Conservation (phyloP, 2,329 filamentous ascomycete species). For the Talaromyces amestolkiae region DNA sequence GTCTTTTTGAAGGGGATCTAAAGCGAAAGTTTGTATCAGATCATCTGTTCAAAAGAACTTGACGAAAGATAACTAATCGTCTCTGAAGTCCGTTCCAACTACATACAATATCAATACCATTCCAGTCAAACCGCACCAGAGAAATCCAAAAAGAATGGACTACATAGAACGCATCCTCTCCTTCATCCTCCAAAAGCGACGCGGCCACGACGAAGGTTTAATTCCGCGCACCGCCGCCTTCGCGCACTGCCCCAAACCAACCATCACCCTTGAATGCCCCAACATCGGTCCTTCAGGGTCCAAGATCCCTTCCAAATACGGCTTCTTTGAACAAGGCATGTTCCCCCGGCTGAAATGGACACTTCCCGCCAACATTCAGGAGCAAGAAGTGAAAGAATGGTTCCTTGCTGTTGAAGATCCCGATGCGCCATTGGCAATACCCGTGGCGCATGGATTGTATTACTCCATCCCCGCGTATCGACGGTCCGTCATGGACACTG, state of each 20-base stretch:
- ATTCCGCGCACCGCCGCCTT: constrained; percentile 11
- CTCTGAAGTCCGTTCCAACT: neutral
- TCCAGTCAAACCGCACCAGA: too few relatives aligned
- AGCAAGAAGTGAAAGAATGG: constrained; percentile 14
- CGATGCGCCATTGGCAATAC: constrained; percentile 22
- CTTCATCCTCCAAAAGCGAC: neutral
- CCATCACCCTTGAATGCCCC: constrained; percentile 14
- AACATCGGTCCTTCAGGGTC: constrained; percentile 14
- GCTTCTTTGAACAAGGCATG: neutral
- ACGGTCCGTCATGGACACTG: constrained; percentile 34
- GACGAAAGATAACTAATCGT: neutral
- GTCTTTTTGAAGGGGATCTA: neutral
- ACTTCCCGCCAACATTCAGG: neutral
- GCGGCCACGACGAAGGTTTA: constrained; percentile 12
- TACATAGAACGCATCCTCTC: constrained; percentile 9
- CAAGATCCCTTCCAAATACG: constrained; percentile 3
- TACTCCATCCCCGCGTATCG: constrained; percentile 36
- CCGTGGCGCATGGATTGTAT: constrained; percentile 22
- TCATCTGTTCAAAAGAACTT: neutral
- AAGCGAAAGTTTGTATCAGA: neutral
- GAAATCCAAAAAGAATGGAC: neutral
- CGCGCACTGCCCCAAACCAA: constrained; percentile 3
- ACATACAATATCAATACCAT: neutral
- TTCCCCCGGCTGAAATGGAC: constrained; percentile 15
- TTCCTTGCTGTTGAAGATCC: constrained; percentile 24